phyloP scores from a whole-genome alignment of 306 rosid species.

The Inga leiocalycina region DNA sequence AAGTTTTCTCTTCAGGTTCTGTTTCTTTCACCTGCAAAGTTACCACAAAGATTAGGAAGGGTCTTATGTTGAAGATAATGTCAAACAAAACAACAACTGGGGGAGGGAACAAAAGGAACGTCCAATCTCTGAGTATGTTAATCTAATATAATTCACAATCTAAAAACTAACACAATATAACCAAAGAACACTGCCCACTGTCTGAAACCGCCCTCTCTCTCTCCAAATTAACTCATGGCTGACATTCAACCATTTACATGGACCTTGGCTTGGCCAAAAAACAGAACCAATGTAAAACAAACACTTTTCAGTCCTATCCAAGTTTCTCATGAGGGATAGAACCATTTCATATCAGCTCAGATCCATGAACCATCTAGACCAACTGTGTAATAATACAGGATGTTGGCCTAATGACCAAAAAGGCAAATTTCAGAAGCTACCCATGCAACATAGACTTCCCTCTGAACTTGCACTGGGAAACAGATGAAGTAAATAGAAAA shows the following conservation, averaged over 20 bases:
- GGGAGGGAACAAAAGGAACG: neutral
- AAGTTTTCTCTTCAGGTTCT: conserved; percentile 45
- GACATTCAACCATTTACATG: neutral
- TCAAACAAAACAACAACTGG: neutral
- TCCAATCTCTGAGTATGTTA: neutral
- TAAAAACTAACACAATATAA: neutral
- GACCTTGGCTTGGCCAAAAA: neutral
- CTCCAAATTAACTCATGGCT: neutral
- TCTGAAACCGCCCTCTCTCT: neutral
- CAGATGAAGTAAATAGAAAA: neutral
- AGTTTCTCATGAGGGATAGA: neutral
- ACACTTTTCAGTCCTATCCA: neutral
- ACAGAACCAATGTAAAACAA: neutral
- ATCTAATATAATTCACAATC: conserved; percentile 15
- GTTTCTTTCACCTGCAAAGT: conserved; percentile 43
- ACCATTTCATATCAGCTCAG: neutral
- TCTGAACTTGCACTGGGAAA: neutral
- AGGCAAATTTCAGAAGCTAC: neutral
- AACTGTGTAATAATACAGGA: neutral
- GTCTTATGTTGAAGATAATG: neutral
- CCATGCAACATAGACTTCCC: neutral
- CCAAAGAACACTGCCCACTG: neutral
- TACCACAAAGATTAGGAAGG: neutral
- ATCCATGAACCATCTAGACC: neutral
- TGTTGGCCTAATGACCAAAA: neutral